Base-by-base conservation (phyloP, 345 rosid genomes). In the Litchi chinensis region DNA sequence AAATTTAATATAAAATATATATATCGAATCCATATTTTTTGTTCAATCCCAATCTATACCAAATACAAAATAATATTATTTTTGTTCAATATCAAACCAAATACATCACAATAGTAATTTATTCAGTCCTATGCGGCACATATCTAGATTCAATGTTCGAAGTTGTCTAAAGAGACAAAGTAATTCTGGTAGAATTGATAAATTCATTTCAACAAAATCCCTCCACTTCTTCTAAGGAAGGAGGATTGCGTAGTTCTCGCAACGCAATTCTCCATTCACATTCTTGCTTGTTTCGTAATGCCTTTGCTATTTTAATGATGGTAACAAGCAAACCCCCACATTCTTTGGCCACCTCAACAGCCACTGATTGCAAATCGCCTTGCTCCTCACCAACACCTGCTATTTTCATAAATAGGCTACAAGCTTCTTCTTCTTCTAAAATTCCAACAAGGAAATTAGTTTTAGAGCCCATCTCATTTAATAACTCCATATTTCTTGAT, bases 251-350 rank as follows among this genome's bases (percentile, higher is more conserved):
- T 10, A 62, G 63, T 10, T 66, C 65, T 62, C 2, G 46, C 60
- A 78, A 22, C 5, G 85, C 84, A 62, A 73, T 63, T 41, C 79
- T 60, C 86, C 88, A 86, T 21, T 0, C 77, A 8, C 21, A 0
- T 6, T 24, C 4, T 4, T 6, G 32, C 19, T 68, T 46, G 8
- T 76, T 56, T 24, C 64, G 74, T 56, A 86, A 79, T 1, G 72
- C 60, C 8, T 6, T 60, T 39, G 82, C 88, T 40, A 79, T 48
- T 1, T 78, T 50, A 5, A 65, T 60, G 39, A 68, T 40, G 9
- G 71, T 50, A 40, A 67, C 19, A 11, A 32, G 57, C 16, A 70
- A 48, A 44, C 88, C 85, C 13, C 12, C 81, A 65, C 85, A 86
- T 40, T 39, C 67, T 8, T 39, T 16, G 24, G 78, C 78, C 2